These are phyloP conservation scores for Nitzschia inconspicua DNA, from an alignment of 108 stramenopile genomes.

Conservation along the genomic window DNA sequence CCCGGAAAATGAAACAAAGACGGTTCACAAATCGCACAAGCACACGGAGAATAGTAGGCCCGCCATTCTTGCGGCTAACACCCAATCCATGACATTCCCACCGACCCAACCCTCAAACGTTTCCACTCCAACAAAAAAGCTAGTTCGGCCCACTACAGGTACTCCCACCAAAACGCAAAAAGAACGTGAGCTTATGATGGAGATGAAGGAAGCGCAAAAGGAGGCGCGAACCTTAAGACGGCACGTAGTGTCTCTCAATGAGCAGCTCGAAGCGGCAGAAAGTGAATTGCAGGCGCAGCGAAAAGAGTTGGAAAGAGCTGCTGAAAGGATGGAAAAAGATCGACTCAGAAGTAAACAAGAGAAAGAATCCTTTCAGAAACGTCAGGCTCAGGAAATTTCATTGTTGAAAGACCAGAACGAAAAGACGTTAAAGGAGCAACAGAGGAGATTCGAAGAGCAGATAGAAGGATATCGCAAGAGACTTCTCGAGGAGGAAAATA, in stretches of 20 bases:
- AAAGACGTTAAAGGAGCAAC: conserved; percentile 42
- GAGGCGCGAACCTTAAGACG: conserved; percentile 66
- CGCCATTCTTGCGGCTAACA: too few relatives aligned
- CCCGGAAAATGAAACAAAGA: too few relatives aligned
- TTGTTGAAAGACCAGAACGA: conserved; percentile 51
- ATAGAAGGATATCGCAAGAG: conserved; percentile 28
- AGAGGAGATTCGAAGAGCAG: conserved; percentile 36
- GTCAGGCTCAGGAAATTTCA: conserved; percentile 42
- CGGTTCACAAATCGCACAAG: too few relatives aligned
- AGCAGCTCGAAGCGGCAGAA: conserved; percentile 71
- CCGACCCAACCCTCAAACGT: too few relatives aligned
- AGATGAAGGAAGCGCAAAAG: conserved; percentile 41
- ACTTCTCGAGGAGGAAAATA: conserved; percentile 41
- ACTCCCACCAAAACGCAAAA: too few relatives aligned
- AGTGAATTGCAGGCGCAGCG: conserved; percentile 73
- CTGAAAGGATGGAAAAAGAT: conserved; percentile 75
- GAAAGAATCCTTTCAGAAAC: conserved; percentile 43
- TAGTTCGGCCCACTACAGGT: too few relatives aligned
- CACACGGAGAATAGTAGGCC: too few relatives aligned
- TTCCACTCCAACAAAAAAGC: too few relatives aligned
- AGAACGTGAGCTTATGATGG: conserved; percentile 14
- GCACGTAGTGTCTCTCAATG: conserved; percentile 71
- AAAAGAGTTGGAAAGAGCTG: conserved; percentile 71
- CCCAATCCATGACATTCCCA: too few relatives aligned
- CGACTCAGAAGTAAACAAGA: conserved; percentile 56